Evolutionary conservation across 2,329 filamentous ascomycete genomes (phyloP).

Genomic region (Ampelomyces quisqualis): DNA sequence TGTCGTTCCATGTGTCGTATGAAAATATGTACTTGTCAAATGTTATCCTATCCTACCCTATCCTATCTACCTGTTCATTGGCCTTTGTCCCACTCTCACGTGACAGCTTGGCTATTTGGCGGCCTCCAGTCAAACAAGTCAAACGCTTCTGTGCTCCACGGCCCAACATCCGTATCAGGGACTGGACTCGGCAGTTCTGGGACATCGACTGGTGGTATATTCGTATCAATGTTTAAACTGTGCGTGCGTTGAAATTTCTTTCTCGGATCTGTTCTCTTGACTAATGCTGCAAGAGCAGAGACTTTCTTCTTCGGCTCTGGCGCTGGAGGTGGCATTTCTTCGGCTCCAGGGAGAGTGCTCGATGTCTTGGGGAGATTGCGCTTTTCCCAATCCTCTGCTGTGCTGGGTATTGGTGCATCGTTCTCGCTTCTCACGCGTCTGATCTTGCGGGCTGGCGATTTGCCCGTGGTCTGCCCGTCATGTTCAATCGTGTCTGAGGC

Average conservation of each 20-base stretch:
- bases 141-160: conserved; percentile 69
- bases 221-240: conserved; percentile 31
- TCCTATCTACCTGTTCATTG: no score
- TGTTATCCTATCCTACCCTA: no score
- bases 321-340: not conserved
- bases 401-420: conserved; percentile 35
- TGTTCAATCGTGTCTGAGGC: conserved; percentile 30
- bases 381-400: conserved; percentile 33
- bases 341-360: not conserved
- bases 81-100: no score
- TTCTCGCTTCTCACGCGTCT: conserved; percentile 35
- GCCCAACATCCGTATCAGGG: conserved; percentile 57
- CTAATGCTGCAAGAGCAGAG: conserved; percentile 27
- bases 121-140: conserved; percentile 66
- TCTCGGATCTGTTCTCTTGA: conserved; percentile 36
- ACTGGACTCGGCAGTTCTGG: conserved; percentile 40
- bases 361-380: conserved; percentile 22
- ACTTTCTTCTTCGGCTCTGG: conserved; percentile 16
- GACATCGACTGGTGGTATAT: conserved; percentile 13
- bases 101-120: no score
- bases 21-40: no score
- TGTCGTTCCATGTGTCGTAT: no score
- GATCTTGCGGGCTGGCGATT: conserved; percentile 21
- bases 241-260: conserved; percentile 30
- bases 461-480: conserved; percentile 4